Base-by-base conservation (phyloP, 768 basidiomycete species). In the Boletus pseudo-olivaceus region DNA sequence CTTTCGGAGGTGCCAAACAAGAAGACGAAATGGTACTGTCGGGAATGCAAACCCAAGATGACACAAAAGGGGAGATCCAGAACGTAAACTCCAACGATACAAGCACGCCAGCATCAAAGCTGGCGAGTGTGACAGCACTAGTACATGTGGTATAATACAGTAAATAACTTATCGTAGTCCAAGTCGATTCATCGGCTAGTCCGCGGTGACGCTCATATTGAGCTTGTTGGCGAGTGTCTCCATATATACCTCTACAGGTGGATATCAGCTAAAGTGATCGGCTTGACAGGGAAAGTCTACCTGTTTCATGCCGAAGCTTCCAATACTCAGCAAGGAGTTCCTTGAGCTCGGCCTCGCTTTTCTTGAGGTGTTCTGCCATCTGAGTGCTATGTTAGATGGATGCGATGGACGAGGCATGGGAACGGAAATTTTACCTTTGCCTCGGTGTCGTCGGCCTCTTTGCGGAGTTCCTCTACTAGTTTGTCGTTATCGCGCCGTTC, bases 251-350 rank as follows among this genome's bases (percentile, higher is more conserved):
- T 90, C 90, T 91, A 58, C 20, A 30, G 43, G 51, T 40, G 51
- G 52, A 34, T 7, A 30, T 61, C 44, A 58, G 46, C 44, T 9
- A 33, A 48, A 32, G 30, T 23, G 33, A 20, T 10, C 3, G 15
- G 37, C 35, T 23, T 8, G 44, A 51, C 29, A 50, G 42, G 40
- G 26, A 20, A 27, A 43, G 20, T 65, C 34, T 63, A 89, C 91
- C 87, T 63, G 88, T 85, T 62, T 85, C 83, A 59, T 88, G 85
- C 37, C 90, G 78, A 49, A 93, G 74, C 52, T 79, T 83, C 85
- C 87, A 91, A 68, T 96, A 94, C 67, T 93, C 92, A 9, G 81
- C 73, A 38, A 97, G 76, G 19, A 97, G 75, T 53, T 89, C 85
- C 58, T 85, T 85, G n/a, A 95, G 74, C 66, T 94, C 91, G 7